A percentile compares a stretch with the other conserved stretches of the same genome.
These are phyloP conservation scores for Tylopilus intermedius DNA, from an alignment of 768 basidiomycete species.

Conservation along the genomic window DNA sequence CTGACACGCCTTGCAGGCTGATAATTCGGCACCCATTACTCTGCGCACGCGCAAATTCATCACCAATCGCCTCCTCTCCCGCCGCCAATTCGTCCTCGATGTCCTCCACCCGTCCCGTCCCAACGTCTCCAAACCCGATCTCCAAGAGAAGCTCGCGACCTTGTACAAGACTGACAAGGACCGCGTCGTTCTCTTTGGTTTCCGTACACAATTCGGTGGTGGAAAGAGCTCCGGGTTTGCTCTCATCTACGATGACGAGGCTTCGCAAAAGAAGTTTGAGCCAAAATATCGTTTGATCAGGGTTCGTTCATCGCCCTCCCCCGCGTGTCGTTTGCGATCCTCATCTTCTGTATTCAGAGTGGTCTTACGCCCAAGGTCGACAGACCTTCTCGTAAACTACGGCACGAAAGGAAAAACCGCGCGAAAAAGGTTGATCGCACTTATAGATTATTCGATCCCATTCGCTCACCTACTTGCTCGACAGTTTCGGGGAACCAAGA, in stretches of 20 bases:
- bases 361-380: conserved; percentile 74
- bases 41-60: conserved; percentile 99
- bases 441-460: background rate
- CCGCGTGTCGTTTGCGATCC: background rate
- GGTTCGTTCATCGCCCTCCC: conserved; percentile 46
- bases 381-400: conserved; percentile 91
- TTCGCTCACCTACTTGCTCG: conserved; percentile 15
- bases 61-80: conserved; percentile 94
- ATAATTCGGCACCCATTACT: conserved; percentile 80
- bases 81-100: conserved; percentile 94
- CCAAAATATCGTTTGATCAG: conserved; percentile 92
- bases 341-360: conserved; percentile 39
- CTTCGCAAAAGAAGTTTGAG: conserved; percentile 94
- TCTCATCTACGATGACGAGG: conserved; percentile 95
- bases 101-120: conserved; percentile 93
- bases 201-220: conserved; percentile 96
- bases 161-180: conserved; percentile 91
- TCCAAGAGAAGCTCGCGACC: conserved; percentile 85
- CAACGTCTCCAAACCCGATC: conserved; percentile 88
- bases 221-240: conserved; percentile 96
- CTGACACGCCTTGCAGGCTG: conserved; percentile 48
- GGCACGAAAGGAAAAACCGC: conserved; percentile 99
- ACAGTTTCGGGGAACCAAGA: conserved; percentile 92
- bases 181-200: conserved; percentile 90
- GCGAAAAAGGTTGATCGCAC: conserved; percentile 84